Evolutionary conservation across 495 filamentous ascomycete species (phyloP), one percentile per base, ranked within the genome.

Genomic region (Annulohypoxylon stygium): DNA sequence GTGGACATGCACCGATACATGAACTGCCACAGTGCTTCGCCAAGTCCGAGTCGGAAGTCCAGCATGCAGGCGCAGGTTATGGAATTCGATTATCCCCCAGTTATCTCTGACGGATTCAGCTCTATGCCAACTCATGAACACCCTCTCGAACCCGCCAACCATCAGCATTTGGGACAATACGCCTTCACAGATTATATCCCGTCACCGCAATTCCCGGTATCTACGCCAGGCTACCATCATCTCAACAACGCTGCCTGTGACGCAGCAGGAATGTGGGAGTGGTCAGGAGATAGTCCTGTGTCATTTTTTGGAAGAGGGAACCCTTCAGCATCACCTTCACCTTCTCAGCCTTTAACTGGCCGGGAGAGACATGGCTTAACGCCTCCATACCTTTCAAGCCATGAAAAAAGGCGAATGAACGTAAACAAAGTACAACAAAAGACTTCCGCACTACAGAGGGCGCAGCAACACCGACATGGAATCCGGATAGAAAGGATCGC

Each of bases 401-500:
- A 76, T 26, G 71, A 43, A 20, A 69, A 65, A 39, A 70, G 75
- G 12, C 64, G 75, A 60, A 48, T 76, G n/a, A 76, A 74, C 65
- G 67, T 78, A 3, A 70, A 76, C 12, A 74, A 76, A 37, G 77
- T 76, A 0, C 76, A 76, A 45, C 78, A 80, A 11, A 81, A 76
- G 69, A 76, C 78, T 2, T 73, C 75, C 1, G 82, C 75, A 0
- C 76, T 83, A 2, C 82, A 80, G 0, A 76, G 73, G 51, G 74
- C 61, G 0, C 80, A 83, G 23, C 74, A 68, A 23, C 74, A 68
- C 23, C 43, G 47, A n/a, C 26, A 47, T 11, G 62, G 67, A 0
- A 34, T 81, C 34, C 43, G 70, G 18, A 65, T 77, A 61, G 70
- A 71, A 70, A 70, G 55, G 47, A 76, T 77, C 34, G 70, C 70